Evolutionary conservation across 495 filamentous ascomycete genomes (phyloP).

Genomic region (Tuber indicum): DNA sequence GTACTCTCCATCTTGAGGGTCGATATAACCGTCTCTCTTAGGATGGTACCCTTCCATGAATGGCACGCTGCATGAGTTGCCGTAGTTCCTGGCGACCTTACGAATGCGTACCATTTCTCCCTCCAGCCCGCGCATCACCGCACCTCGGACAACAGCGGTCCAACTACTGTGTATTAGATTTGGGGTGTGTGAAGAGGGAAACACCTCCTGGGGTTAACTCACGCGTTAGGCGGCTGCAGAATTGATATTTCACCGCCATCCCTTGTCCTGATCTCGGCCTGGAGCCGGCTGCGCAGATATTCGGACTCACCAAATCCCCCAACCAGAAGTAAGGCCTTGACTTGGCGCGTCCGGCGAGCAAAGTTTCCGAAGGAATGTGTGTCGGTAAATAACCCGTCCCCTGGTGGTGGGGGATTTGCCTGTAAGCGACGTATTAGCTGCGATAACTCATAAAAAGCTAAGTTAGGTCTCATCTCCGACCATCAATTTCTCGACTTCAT

Average conservation of each 20-base stretch:
- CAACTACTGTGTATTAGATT: slow-evolving; percentile 11
- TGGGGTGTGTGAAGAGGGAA: no score
- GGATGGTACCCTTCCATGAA: slow-evolving; percentile 15
- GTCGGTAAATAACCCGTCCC: neutral
- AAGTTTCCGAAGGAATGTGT: neutral
- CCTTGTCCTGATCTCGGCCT: slow-evolving; percentile 56
- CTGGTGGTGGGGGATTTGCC: neutral
- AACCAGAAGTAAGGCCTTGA: slow-evolving; percentile 54
- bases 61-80: neutral
- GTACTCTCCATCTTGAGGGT: neutral
- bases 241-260: neutral
- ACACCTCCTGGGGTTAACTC: neutral
- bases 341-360: neutral
- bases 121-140: slow-evolving; percentile 6
- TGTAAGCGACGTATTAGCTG: neutral
- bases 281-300: slow-evolving; percentile 59
- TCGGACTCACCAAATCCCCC: slow-evolving; percentile 63
- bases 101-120: slow-evolving; percentile 18
- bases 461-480: neutral
- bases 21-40: neutral
- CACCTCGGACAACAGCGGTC: slow-evolving; percentile 25
- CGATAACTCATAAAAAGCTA: neutral
- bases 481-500: slow-evolving; percentile 45
- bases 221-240: slow-evolving; percentile 20
- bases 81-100: slow-evolving; percentile 14